These are phyloP conservation scores for Gentiana macrophylla DNA, from an alignment of 257 asterid genomes.

Conservation along the genomic window DNA sequence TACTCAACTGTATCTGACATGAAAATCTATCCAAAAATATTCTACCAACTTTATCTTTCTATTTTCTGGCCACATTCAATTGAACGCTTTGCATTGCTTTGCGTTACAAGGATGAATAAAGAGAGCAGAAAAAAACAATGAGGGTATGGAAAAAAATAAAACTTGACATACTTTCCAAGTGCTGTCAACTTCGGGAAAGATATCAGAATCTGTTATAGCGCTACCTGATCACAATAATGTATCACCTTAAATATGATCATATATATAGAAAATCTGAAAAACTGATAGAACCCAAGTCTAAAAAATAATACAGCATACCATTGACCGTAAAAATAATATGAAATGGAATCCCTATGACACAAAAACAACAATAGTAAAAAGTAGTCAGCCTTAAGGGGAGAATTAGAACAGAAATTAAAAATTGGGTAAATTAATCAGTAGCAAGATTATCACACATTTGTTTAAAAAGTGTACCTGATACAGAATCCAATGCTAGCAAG, in stretches of 20 bases:
- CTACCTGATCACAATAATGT: conserved; percentile 31
- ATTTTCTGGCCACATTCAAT: background rate
- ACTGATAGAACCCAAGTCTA: background rate
- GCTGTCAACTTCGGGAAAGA: conserved; percentile 77
- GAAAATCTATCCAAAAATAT: too few species aligned
- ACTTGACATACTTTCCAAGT: conserved; percentile 61
- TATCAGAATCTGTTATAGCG: conserved; percentile 45
- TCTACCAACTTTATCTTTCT: too few species aligned
- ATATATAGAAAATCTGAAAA: background rate
- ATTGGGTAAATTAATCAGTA: too few species aligned
- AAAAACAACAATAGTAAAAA: too few species aligned
- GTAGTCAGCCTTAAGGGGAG: too few species aligned
- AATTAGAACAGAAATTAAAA: too few species aligned
- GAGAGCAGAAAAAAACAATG: background rate
- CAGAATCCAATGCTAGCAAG: conserved; percentile 67
- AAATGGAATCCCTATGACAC: background rate
- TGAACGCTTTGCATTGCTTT: background rate
- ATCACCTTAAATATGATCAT: background rate
- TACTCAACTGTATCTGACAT: too few species aligned
- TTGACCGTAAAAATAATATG: too few species aligned
- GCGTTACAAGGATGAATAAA: too few species aligned
- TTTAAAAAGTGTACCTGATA: conserved; percentile 43
- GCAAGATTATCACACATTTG: background rate
- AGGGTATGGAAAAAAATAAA: background rate
- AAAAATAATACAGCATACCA: background rate